Evolutionary conservation across 441 rosid species (phyloP), one percentile per base, ranked within the genome.

Genomic region (Croton setiger): DNA sequence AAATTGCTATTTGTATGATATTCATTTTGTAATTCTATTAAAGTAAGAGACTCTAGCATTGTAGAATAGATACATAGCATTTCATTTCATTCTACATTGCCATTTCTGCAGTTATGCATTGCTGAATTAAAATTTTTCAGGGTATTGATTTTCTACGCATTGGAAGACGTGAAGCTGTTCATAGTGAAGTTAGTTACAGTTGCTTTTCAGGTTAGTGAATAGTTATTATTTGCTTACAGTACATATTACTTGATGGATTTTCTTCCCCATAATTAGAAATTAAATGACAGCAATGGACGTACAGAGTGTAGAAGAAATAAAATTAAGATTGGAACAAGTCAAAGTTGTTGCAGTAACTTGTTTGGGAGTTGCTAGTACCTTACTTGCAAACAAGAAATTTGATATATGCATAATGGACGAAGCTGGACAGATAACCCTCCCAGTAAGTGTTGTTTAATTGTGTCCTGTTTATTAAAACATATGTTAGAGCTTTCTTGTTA

Each of bases 321-420:
- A 78, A 78, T 65, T 75, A 69, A 88, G 85, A 78, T 72, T 89
- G 72, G 86, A 91, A 47, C 86, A 87, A 77, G 92, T 85, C 74
- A 92, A 89, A 83, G 98, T 96, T 75, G 98, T 92, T 81, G 98
- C 91, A 63, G 89, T 83, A 60, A 92, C 97, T 18, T 95, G 99
- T 82, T 78, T 92, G 81, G 99, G 99, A 75, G 83, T 91, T 74
- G 87, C 83, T 44, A 95, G 87, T 80, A 96, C 98, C 18, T 87
- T 92, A 69, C 97, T 92, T 77, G 83, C 86, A 60, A 84, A 86
- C 77, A 88, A 87, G 89, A 87, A 77, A 75, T 96, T 96, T 75
- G 98, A 96, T 63, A 85, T 96, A 9, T 96, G 99, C 84, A 93
- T 91, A 72, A 85, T 92, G 84, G 99, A 96, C 79, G 99, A 96